Evolutionary conservation across 2,329 filamentous ascomycete species (phyloP), one percentile per base, ranked within the genome.

Genomic region (Rutstroemia sp.): DNA sequence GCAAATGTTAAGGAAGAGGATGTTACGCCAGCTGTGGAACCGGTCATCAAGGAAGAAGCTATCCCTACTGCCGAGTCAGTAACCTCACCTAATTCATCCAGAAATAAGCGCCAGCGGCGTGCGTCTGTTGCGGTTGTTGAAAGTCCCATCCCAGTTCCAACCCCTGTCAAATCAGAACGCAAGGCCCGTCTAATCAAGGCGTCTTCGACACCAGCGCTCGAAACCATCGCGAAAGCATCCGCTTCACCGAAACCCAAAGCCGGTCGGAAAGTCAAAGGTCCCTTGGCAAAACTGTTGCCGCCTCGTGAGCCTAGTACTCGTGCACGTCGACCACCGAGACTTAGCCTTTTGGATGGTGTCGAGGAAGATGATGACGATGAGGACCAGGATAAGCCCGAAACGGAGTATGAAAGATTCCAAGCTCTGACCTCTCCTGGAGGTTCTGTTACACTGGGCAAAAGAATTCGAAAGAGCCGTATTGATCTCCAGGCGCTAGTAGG

Each of bases 381-480:
- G 19, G 42, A 58, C 25, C 34, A 58, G 16, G 51, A 57, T 16
- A 57, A 63, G 44, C 63, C 64, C 39, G 58, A 48, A 30, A 63
- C 59, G 17, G 66, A 68, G 54, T 69, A 69, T 56, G 67, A 69
- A 21, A 61, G 56, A 8, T 69, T 58, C 38, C 66, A 65, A 40
- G 65, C 64, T 23, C 45, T 66, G 6, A 62, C 60, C 16, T 61
- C 58, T n/a, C 64, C 65, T 16, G 59, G 59, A 5, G 61, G 57
- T 48, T 58, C 58, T 8, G 47, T 63, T 8, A 42, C 56, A 9
- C 39, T 67, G 36, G 63, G 64, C 19, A 68, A 68, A 59, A 52
- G 66, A n/a, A 51, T 55, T n/a, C 27, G 66, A 19, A 66, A 63
- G 55, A 46, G 45, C 25, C 38, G 53, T 2, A 40, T 57, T 34